A percentile compares a stretch with the other conserved stretches of the same genome.
Conservation (phyloP, 352 stramenopile genomes). For the Bremia lactucae region DNA sequence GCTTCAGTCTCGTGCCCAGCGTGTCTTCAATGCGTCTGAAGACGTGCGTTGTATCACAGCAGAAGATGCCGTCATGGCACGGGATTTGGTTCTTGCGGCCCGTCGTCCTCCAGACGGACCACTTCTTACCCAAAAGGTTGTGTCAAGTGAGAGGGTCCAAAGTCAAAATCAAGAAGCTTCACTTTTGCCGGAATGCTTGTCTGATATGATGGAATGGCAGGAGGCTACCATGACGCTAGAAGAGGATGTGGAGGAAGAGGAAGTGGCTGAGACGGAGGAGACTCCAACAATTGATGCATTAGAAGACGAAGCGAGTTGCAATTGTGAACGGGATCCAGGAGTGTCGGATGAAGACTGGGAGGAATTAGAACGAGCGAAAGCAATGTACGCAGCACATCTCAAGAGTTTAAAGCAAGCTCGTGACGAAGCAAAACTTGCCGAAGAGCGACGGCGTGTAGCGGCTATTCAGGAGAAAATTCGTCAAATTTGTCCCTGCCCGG, state of each 20-base stretch:
- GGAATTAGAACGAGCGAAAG: constrained; percentile 52
- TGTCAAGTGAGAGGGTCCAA: neutral
- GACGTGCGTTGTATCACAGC: constrained; percentile 35
- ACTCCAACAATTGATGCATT: constrained; percentile 8
- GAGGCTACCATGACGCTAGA: neutral
- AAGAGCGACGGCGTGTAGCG: constrained; percentile 25
- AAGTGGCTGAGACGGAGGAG: constrained; percentile 3
- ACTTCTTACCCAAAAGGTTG: constrained; percentile 19
- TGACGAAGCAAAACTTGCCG: constrained; percentile 26
- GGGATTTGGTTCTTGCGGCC: constrained; percentile 21
- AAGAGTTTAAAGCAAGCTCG: constrained; percentile 10
- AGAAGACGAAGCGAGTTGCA: constrained; percentile 6
- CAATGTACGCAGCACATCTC: constrained; percentile 28
- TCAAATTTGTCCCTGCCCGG: constrained; percentile 47
- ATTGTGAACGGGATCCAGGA: constrained; percentile 27
- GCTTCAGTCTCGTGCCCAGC: constrained; percentile 50
- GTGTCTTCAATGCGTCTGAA: constrained; percentile 32
- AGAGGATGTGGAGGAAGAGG: constrained; percentile 6
- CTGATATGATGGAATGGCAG: constrained; percentile 3
- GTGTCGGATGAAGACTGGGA: constrained; percentile 61
- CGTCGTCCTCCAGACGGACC: constrained; percentile 22
- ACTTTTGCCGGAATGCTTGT: neutral
- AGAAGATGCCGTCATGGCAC: constrained; percentile 31
- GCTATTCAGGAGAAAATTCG: constrained; percentile 54
- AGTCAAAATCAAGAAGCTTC: neutral